These are phyloP conservation scores for Pterocarpus macrocarpus DNA, from an alignment of 306 rosid genomes.

Conservation along the genomic window DNA sequence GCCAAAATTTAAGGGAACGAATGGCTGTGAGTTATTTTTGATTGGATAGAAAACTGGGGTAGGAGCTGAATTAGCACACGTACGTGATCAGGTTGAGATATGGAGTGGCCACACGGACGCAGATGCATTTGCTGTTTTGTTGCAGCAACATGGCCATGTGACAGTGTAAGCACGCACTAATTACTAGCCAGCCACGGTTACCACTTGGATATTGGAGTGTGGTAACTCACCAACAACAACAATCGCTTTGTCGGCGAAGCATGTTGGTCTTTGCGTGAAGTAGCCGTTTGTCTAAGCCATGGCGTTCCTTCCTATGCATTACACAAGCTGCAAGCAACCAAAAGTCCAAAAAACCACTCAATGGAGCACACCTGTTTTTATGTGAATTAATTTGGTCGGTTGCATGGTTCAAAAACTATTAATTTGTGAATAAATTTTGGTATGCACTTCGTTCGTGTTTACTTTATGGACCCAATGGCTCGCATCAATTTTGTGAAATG, in stretches of 20 bases:
- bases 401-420: neutral
- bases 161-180: slow-evolving; percentile 27
- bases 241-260: slow-evolving; percentile 59
- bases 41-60: neutral
- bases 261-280: slow-evolving; percentile 62
- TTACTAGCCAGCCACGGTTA: slow-evolving; percentile 11
- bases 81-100: slow-evolving; percentile 47
- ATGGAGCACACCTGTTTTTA: neutral
- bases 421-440: neutral
- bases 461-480: neutral
- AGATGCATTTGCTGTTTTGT: slow-evolving; percentile 25
- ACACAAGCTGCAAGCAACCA: slow-evolving; percentile 18
- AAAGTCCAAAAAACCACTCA: neutral
- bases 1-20: slow-evolving; percentile 23
- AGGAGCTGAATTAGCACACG: slow-evolving; percentile 39
- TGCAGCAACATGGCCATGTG: slow-evolving; percentile 57
- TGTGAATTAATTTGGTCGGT: neutral
- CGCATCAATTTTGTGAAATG: neutral
- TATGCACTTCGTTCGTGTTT: neutral
- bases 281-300: slow-evolving; percentile 27
- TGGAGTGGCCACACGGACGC: neutral
- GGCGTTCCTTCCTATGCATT: slow-evolving; percentile 4
- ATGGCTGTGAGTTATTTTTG: neutral
- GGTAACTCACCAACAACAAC: slow-evolving; percentile 46
- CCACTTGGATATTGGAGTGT: slow-evolving; percentile 28